These are phyloP conservation scores for Physcomitrellopsis africana DNA, from an alignment of 225 moss, liverwort and hornwort genomes.

Conservation along the genomic window DNA sequence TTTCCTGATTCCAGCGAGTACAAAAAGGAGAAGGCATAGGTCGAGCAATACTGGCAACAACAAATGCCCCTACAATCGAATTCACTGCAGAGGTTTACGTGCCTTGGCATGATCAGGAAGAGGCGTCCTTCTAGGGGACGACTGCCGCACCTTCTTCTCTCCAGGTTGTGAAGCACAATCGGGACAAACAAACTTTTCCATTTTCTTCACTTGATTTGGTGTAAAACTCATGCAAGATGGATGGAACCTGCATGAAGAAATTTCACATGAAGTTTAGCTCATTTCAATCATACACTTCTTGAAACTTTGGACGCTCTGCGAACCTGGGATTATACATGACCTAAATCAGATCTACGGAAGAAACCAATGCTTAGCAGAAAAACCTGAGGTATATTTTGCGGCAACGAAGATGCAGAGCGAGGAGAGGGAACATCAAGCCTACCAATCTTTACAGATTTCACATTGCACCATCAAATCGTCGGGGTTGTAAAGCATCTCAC, in stretches of 20 bases:
- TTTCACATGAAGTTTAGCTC: background rate
- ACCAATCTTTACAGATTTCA: constrained; percentile 93
- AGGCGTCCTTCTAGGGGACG: constrained; percentile 74
- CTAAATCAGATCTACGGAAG: constrained; percentile 12
- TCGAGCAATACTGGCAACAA: background rate
- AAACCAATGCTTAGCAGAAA: constrained; percentile 10
- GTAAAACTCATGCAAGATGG: constrained; percentile 90
- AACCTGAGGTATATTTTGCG: background rate
- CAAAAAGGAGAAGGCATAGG: background rate
- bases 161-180: constrained; percentile 83
- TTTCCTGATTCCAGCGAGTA: background rate
- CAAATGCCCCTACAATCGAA: background rate
- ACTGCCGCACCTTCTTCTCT: constrained; percentile 76
- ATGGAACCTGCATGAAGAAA: constrained; percentile 73
- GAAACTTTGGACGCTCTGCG: constrained; percentile 8
- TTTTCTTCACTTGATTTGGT: constrained; percentile 89
- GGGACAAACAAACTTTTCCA: constrained; percentile 91
- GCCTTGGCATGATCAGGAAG: constrained; percentile 75
- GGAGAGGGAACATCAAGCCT: constrained; percentile 26
- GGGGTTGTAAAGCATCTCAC: constrained; percentile 95
- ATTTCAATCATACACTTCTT: background rate
- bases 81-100: constrained; percentile 30
- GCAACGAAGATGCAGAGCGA: background rate
- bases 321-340: constrained; percentile 14
- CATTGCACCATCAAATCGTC: constrained; percentile 98